phyloP scores from a whole-genome alignment of 257 asterid species.

The Solanum medicagineum region DNA sequence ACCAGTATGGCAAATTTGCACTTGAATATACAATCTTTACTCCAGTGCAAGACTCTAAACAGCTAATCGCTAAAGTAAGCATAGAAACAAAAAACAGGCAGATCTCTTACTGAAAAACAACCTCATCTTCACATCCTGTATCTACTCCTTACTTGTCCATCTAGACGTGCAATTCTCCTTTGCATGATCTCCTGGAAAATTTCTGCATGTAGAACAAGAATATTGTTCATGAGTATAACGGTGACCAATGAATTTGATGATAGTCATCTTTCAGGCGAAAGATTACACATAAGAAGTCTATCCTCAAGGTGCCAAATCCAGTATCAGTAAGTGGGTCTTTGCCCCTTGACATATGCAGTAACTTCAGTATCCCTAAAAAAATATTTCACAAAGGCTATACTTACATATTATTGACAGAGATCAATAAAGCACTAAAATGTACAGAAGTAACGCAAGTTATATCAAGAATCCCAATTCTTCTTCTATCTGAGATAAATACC shows the following conservation, averaged over 20 bases:
- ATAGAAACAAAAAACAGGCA: not conserved
- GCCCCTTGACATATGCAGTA: not conserved
- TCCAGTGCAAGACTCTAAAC: not conserved
- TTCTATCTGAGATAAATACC: conserved; percentile 17
- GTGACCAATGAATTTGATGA: not conserved
- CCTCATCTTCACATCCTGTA: not conserved
- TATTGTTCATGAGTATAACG: not conserved
- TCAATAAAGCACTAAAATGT: not conserved
- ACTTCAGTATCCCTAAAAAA: not conserved
- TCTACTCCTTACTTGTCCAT: not conserved
- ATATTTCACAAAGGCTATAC: not conserved
- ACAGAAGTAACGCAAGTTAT: not conserved
- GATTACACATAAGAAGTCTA: not conserved
- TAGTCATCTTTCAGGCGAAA: not conserved
- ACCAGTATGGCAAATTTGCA: not conserved
- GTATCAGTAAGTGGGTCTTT: not conserved
- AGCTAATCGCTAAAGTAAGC: not conserved
- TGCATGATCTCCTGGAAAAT: not conserved
- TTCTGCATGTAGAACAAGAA: not conserved
- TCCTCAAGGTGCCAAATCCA: not conserved
- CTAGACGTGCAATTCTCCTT: not conserved
- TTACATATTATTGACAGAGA: not conserved
- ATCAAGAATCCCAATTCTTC: not conserved
- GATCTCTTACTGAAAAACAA: not conserved
- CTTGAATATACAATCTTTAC: not conserved